phyloP scores from a whole-genome alignment of 2,329 filamentous ascomycete species.

The Lecanoromycetidae sp. region DNA sequence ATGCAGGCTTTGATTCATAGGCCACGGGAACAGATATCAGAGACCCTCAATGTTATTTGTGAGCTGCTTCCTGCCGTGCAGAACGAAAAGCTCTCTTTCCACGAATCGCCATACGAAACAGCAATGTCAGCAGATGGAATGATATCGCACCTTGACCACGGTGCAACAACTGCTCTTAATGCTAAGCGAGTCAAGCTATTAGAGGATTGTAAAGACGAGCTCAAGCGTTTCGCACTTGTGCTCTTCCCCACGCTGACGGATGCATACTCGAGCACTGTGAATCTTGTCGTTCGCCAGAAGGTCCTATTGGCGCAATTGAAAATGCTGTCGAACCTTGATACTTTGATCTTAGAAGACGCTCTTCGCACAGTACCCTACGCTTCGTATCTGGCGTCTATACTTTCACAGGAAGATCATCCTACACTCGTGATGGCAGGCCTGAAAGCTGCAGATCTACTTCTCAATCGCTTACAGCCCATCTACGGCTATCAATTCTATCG shows the following conservation, averaged over 20 bases:
- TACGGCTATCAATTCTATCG: conserved; percentile 96
- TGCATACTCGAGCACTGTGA: conserved; percentile 95
- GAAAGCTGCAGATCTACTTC: conserved; percentile 76
- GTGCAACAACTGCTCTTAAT: conserved; percentile 48
- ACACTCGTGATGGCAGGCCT: conserved; percentile 75
- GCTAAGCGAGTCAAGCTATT: conserved; percentile 75
- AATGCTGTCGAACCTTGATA: conserved; percentile 93
- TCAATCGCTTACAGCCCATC: conserved; percentile 70
- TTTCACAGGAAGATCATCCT: conserved; percentile 89
- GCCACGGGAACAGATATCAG: conserved; percentile 88
- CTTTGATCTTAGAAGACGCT: conserved; percentile 69
- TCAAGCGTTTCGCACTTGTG: conserved; percentile 85
- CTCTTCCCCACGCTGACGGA: conserved; percentile 90
- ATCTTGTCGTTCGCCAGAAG: conserved; percentile 85
- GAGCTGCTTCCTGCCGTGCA: conserved; percentile 74
- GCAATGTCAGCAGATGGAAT: conserved; percentile 37
- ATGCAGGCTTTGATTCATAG: conserved; percentile 98
- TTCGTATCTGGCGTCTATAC: conserved; percentile 85
- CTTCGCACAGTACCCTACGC: conserved; percentile 83
- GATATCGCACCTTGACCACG: conserved; percentile 25
- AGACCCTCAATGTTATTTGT: conserved; percentile 94
- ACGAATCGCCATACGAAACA: conserved; percentile 35
- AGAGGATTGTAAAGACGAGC: conserved; percentile 68
- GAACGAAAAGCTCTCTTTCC: conserved; percentile 39
- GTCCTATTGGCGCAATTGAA: conserved; percentile 92